Evolutionary conservation across 73 alveolate genomes (phyloP).

Genomic region (Paramecium biaurelia): DNA sequence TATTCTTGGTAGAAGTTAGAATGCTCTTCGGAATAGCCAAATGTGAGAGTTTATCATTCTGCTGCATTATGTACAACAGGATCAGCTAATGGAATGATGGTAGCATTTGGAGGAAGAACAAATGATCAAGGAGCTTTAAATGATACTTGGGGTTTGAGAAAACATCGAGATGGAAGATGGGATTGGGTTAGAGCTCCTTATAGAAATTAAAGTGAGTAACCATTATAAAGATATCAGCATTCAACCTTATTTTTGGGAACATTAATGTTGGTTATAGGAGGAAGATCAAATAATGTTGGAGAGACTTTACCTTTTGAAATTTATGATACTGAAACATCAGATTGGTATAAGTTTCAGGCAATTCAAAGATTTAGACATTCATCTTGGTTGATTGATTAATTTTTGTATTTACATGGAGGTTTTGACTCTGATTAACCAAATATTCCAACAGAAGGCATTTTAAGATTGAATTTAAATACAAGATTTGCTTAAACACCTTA

Average conservation of each 20-base stretch:
- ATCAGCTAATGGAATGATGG: conserved; percentile 99
- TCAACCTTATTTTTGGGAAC: conserved; percentile 92
- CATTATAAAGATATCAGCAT: conserved; percentile 85
- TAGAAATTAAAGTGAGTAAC: conserved; percentile 75
- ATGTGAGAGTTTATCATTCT: conserved; percentile 96
- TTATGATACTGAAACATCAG: conserved; percentile 96
- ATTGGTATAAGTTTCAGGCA: conserved; percentile 87
- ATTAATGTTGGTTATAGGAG: conserved; percentile 93
- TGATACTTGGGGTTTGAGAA: conserved; percentile 98
- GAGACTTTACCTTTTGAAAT: conserved; percentile 93
- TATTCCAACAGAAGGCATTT: conserved; percentile 85
- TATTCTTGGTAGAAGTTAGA: conserved; percentile 89
- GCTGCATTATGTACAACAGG: conserved; percentile 97
- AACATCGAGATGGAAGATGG: conserved; percentile 99
- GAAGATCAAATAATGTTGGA: conserved; percentile 87
- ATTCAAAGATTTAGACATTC: conserved; percentile 93
- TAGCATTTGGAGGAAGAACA: conserved; percentile 90
- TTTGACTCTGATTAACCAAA: conserved; percentile 91
- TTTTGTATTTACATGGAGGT: conserved; percentile 92
- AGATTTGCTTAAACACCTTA: conserved; percentile 73
- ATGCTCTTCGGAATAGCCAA: conserved; percentile 85
- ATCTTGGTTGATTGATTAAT: conserved; percentile 70
- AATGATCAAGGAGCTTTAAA: conserved; percentile 84
- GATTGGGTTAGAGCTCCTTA: conserved; percentile 99
- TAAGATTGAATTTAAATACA: conserved; percentile 75